phyloP scores from a whole-genome alignment of 2,329 filamentous ascomycete genomes.

The Neonectria punicea region DNA sequence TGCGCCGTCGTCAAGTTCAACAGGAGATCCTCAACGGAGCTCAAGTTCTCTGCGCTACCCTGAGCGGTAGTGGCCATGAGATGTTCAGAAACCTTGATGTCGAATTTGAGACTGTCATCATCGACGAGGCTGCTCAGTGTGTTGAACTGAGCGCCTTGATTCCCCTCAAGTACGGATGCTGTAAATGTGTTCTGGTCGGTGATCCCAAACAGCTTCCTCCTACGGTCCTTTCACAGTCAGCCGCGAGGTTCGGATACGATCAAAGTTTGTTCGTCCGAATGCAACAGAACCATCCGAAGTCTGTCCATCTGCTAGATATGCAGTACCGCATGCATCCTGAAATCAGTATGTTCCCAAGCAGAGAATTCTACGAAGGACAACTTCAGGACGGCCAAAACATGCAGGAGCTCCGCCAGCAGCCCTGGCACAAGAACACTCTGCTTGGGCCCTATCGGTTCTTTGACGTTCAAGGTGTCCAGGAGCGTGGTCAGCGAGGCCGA shows the following conservation, averaged over 20 bases:
- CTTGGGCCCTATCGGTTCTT: slow-evolving; percentile 97
- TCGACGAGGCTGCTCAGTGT: slow-evolving; percentile 97
- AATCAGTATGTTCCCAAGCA: slow-evolving; percentile 90
- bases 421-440: slow-evolving; percentile 86
- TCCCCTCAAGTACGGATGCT: slow-evolving; percentile 95
- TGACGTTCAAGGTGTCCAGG: slow-evolving; percentile 90
- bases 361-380: slow-evolving; percentile 90
- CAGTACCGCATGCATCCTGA: slow-evolving; percentile 99
- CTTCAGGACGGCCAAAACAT: slow-evolving; percentile 88
- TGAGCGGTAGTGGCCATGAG: slow-evolving; percentile 95
- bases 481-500: slow-evolving; percentile 82
- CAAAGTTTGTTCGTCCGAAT: slow-evolving; percentile 98
- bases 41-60: slow-evolving; percentile 92
- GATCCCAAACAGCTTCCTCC: slow-evolving; percentile 97
- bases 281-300: slow-evolving; percentile 89
- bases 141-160: slow-evolving; percentile 97
- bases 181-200: slow-evolving; percentile 96
- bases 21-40: slow-evolving; percentile 91
- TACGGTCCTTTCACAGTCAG: slow-evolving; percentile 93
- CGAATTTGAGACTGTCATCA: slow-evolving; percentile 98
- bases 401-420: slow-evolving; percentile 76
- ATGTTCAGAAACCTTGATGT: slow-evolving; percentile 96
- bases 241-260: slow-evolving; percentile 92
- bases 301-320: slow-evolving; percentile 94
- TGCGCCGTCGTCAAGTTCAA: slow-evolving; percentile 84